phyloP scores from a whole-genome alignment of 257 asterid species.

The Jaltomata sinuosa region DNA sequence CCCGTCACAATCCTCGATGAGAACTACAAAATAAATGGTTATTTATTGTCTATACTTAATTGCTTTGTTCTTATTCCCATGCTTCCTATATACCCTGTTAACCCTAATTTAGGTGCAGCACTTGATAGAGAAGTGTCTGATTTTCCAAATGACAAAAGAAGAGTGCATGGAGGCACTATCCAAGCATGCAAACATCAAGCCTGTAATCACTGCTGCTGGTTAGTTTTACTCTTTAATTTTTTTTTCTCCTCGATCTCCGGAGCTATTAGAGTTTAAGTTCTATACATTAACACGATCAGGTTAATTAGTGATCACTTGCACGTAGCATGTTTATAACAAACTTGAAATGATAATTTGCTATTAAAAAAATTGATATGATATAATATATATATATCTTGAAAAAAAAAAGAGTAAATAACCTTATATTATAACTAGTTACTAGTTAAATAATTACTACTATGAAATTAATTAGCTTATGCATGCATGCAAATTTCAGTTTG shows the following conservation, averaged over 20 bases:
- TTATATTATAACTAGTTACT: neutral
- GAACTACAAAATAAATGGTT: neutral
- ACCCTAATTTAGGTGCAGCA: conserved; percentile 33
- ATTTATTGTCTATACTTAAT: neutral
- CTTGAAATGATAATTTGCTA: too few relatives aligned
- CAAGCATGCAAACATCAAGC: conserved; percentile 78
- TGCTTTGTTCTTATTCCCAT: too few relatives aligned
- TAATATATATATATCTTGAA: too few relatives aligned
- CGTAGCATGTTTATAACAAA: neutral
- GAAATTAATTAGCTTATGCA: neutral
- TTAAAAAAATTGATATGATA: too few relatives aligned
- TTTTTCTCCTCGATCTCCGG: neutral
- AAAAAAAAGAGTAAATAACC: neutral
- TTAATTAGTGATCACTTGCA: neutral
- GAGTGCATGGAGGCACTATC: conserved; percentile 92
- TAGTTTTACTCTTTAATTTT: neutral
- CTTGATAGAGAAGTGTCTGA: conserved; percentile 73
- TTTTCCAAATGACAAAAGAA: conserved; percentile 74
- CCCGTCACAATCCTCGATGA: neutral
- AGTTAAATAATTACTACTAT: neutral
- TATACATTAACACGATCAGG: neutral
- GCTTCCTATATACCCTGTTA: neutral
- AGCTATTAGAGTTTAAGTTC: neutral
- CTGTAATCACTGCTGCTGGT: conserved; percentile 58
- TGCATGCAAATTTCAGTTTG: conserved; percentile 5